These are phyloP conservation scores for Cyphellophora europaea DNA, from an alignment of 2,329 filamentous ascomycete genomes.

Conservation along the genomic window DNA sequence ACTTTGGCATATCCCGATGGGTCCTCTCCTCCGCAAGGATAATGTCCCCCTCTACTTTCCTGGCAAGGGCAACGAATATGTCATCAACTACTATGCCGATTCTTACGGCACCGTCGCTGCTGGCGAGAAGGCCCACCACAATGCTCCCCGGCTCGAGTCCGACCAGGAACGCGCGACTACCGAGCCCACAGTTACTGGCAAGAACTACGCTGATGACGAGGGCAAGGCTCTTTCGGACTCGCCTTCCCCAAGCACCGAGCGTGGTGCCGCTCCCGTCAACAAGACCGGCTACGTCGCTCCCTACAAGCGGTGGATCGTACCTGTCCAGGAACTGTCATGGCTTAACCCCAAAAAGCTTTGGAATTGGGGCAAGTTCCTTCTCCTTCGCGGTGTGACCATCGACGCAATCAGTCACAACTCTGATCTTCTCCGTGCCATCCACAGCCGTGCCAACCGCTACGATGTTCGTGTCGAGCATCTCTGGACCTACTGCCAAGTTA, in stretches of 20 bases:
- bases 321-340: slow-evolving; percentile 9
- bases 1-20: slow-evolving; percentile 27
- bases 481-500: slow-evolving; percentile 36
- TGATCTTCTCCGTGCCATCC: slow-evolving; percentile 27
- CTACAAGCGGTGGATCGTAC: no score
- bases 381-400: slow-evolving; percentile 27
- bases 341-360: slow-evolving; percentile 5
- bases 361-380: slow-evolving; percentile 5
- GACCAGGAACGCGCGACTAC: no score
- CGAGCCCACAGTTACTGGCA: no score
- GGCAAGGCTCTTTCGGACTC: no score
- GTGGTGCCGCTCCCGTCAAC: no score
- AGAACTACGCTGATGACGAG: no score
- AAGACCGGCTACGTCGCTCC: no score
- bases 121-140: slow-evolving; percentile 2
- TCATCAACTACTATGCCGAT: slow-evolving; percentile 14
- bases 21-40: slow-evolving; percentile 30
- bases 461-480: slow-evolving; percentile 39
- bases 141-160: no score
- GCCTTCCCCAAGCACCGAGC: no score
- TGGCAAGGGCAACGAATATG: slow-evolving; percentile 21
- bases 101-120: slow-evolving; percentile 7
- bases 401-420: slow-evolving; percentile 33
- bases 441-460: slow-evolving; percentile 33
- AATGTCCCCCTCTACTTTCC: slow-evolving; percentile 32